These are phyloP conservation scores for Cercospora beticola DNA, from an alignment of 2,329 filamentous ascomycete genomes.

Conservation along the genomic window DNA sequence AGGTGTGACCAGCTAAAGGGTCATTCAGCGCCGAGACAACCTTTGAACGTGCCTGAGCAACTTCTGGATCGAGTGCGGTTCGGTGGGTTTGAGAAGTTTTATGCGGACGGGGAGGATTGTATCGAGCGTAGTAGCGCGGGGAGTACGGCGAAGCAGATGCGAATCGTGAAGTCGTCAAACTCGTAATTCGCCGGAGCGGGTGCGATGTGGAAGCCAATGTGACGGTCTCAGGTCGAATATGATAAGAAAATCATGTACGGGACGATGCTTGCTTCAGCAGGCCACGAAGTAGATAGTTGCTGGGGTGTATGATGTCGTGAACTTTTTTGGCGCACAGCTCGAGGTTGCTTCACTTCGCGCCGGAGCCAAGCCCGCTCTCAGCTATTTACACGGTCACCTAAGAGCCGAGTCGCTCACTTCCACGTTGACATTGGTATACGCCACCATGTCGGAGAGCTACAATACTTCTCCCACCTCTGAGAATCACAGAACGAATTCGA, in stretches of 20 bases:
- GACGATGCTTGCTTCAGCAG: background rate
- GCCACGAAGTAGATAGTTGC: background rate
- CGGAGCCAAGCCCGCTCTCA: background rate
- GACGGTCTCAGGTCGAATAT: background rate
- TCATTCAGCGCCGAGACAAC: background rate
- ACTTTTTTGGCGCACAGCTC: background rate
- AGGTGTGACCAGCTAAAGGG: conserved; percentile 14
- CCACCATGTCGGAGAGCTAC: background rate
- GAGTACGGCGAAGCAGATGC: background rate
- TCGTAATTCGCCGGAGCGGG: conserved; percentile 23
- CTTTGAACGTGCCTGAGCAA: background rate
- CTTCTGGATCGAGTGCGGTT: background rate
- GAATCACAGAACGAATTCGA: background rate
- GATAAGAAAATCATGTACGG: background rate
- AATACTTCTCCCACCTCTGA: background rate
- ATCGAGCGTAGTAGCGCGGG: background rate
- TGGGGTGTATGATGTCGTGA: background rate
- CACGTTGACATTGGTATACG: no score
- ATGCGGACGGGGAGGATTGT: background rate
- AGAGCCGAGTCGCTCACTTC: background rate
- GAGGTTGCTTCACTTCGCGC: background rate
- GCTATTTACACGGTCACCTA: background rate
- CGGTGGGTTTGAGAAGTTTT: background rate
- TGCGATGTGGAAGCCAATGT: conserved; percentile 22
- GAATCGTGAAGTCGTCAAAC: conserved; percentile 21